These are phyloP conservation scores for Saccharomyces kudriavzevii DNA, from an alignment of 805 yeast species.

Conservation along the genomic window DNA sequence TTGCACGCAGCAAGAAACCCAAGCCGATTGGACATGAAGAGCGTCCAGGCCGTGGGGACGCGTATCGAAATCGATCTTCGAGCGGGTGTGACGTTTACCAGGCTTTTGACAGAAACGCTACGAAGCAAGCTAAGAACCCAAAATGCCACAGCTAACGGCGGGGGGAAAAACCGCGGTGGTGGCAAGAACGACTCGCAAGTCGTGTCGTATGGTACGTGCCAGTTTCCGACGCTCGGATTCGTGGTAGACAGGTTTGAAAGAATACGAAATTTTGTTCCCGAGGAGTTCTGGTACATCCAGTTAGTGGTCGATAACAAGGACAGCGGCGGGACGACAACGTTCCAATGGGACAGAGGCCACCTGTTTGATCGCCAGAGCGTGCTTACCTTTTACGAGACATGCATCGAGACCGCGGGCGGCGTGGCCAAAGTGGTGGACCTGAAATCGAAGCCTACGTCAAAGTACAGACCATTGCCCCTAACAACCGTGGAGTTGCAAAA, in stretches of 20 bases:
- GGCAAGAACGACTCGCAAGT: constrained; percentile 4
- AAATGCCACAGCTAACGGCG: not conserved
- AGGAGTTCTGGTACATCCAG: constrained; percentile 70
- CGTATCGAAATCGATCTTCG: constrained; percentile 82
- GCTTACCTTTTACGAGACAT: constrained; percentile 56
- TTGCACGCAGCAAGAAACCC: constrained; percentile 69
- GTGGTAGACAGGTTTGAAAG: constrained; percentile 86
- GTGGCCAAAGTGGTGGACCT: constrained; percentile 45
- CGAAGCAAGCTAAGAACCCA: constrained; percentile 19
- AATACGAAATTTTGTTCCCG: constrained; percentile 62
- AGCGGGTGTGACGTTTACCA: constrained; percentile 82
- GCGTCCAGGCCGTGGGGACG: constrained; percentile 78
- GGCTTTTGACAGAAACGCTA: constrained; percentile 54
- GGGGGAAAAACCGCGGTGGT: constrained; percentile 1
- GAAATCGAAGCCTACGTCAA: constrained; percentile 55
- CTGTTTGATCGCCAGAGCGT: constrained; percentile 68
- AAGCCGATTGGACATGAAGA: constrained; percentile 48
- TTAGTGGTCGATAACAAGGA: constrained; percentile 41
- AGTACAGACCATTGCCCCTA: constrained; percentile 79
- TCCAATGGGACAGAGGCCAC: constrained; percentile 67
- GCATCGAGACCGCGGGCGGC: constrained; percentile 40
- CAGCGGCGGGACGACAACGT: constrained; percentile 29
- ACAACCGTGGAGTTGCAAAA: constrained; percentile 93
- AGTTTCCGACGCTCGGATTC: constrained; percentile 94
- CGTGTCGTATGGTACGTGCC: constrained; percentile 85